These are phyloP conservation scores for Arachis monticola DNA, from an alignment of 331 rosid genomes.

Conservation along the genomic window DNA sequence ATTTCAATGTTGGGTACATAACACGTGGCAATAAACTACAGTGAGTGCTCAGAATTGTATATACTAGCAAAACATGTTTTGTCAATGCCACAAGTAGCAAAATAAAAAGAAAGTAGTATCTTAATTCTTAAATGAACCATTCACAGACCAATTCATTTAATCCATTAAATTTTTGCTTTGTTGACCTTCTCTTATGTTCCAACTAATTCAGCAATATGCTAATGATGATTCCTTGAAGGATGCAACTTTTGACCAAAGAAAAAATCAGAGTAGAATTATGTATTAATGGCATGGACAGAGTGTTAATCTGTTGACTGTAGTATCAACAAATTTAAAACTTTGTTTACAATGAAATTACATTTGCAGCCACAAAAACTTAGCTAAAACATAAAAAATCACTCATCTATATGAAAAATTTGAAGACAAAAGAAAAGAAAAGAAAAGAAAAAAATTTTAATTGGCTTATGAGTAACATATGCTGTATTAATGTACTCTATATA, in stretches of 20 bases:
- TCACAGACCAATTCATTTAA: too few species aligned
- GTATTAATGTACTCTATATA: constrained; percentile 19
- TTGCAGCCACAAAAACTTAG: constrained; percentile 31
- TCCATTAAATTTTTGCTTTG: too few species aligned
- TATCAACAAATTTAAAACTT: constrained; percentile 3
- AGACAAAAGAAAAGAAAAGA: not conserved
- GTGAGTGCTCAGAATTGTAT: not conserved
- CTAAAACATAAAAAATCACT: constrained; percentile 16
- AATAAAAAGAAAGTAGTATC: too few species aligned
- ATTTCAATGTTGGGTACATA: not conserved
- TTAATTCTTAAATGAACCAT: not conserved
- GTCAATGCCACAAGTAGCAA: not conserved
- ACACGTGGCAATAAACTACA: not conserved
- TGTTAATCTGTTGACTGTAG: not conserved
- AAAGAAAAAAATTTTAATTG: not conserved
- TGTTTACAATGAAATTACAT: constrained; percentile 24
- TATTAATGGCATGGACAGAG: constrained; percentile 1
- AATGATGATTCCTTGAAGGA: not conserved
- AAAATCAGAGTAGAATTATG: not conserved
- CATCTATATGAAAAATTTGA: not conserved
- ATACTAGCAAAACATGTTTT: too few species aligned
- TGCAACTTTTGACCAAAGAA: too few species aligned
- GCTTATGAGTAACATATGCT: constrained; percentile 26
- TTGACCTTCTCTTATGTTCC: too few species aligned
- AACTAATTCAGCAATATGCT: not conserved